Evolutionary conservation across 192 early-diverging fungal species (phyloP), one percentile per base, ranked within the genome.

Genomic region (Rhizophagus sp.): DNA sequence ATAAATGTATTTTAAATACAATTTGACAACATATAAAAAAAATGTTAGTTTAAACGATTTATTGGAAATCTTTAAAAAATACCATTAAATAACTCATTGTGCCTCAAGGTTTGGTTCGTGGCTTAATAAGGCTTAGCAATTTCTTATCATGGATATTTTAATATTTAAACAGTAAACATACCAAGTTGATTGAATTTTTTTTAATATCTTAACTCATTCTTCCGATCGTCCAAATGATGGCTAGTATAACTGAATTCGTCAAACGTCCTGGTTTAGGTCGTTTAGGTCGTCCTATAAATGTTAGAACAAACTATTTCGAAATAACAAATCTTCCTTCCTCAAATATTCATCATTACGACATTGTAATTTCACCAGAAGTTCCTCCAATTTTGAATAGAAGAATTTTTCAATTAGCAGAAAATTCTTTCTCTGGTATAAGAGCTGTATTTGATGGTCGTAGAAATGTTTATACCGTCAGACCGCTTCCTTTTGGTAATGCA

Each of bases 311-410:
- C 84, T 95, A 93, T 81, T 94, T 96, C 80, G 91, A 93, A 74
- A 82, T 98, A 36, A 83, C 81, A 39, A 84, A 84, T 47, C 88
- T 94, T 15, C 90, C 93, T 7, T 78, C 87, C n/a, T 84, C 79
- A 0, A 88, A 90, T 6, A 88, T 99, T 25, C 87, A 93, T 82
- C 97, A 98, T 77, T 99, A 97, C 84, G 95, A 96, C 82, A 87
- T 98, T 17, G 87, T 86, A 1, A 92, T 98, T 39, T 83, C 80
- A 1, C 94, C 95, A 11, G 91, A 95, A 71, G 94, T 95, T 24
- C 94, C 95, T 10, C 90, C 93, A 3, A 86, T 90, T 8, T 91
- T 96, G 57, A 92, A 93, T 80, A 75, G 92, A 10, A 83, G 88
- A 15, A 81, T 96, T 62, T 95, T 90, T 82, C 87, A 92, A 74